Percentiles rank a stretch among this genome's conserved stretches.
These are phyloP conservation scores for Geranium rotundifolium DNA, from an alignment of 345 rosid species.

Conservation along the genomic window DNA sequence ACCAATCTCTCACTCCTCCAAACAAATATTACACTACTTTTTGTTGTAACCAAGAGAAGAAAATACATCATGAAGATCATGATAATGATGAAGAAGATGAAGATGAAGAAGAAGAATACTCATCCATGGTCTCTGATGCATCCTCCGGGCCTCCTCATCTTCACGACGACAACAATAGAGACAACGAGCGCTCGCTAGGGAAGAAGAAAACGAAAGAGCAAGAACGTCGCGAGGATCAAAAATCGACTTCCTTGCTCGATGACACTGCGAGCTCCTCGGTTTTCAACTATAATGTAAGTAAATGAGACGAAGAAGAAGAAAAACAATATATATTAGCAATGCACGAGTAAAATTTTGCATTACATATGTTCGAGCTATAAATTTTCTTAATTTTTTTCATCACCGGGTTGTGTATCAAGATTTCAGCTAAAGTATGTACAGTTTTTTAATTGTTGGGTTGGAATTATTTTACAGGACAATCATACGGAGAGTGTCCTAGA, in stretches of 20 bases:
- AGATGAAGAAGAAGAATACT: slow-evolving; percentile 46
- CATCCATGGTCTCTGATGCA: slow-evolving; percentile 95
- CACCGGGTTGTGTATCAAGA: too few relatives aligned
- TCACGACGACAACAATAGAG: too few relatives aligned
- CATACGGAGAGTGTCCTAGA: slow-evolving; percentile 46
- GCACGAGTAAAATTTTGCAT: too few relatives aligned
- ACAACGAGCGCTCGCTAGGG: slow-evolving; percentile 6
- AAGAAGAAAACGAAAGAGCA: slow-evolving; percentile 27
- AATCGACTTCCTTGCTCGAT: slow-evolving; percentile 45
- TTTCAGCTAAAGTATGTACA: too few relatives aligned
- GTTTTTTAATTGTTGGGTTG: too few relatives aligned
- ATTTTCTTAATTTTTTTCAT: too few relatives aligned
- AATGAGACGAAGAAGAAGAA: too few relatives aligned
- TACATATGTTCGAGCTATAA: too few relatives aligned
- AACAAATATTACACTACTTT: slow-evolving; percentile 10
- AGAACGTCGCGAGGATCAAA: slow-evolving; percentile 21
- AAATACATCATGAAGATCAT: slow-evolving; percentile 2
- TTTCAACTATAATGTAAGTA: slow-evolving; percentile 40
- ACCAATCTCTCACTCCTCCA: slow-evolving; percentile 43
- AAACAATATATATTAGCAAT: not conserved
- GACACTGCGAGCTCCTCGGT: slow-evolving; percentile 89
- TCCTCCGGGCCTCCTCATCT: slow-evolving; percentile 98
- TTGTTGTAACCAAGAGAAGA: too few relatives aligned
- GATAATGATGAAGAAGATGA: not conserved
- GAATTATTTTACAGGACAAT: too few relatives aligned